These are phyloP conservation scores for Trichophyton benhamiae DNA, from an alignment of 2,329 filamentous ascomycete genomes.

Conservation along the genomic window DNA sequence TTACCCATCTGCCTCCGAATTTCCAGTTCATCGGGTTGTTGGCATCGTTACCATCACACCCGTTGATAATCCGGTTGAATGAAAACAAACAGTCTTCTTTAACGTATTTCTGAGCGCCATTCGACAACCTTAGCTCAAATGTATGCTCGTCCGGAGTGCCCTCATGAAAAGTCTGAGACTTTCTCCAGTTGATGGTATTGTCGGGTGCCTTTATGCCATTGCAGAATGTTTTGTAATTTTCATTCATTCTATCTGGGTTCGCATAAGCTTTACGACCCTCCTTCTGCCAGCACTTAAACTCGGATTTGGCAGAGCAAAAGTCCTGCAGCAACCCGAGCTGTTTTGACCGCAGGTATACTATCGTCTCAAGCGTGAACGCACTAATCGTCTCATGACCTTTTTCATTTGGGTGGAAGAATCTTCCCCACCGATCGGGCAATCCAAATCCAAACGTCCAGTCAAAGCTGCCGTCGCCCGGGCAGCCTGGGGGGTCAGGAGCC, in stretches of 20 bases:
- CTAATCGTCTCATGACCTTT: slow-evolving; percentile 15
- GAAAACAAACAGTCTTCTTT: slow-evolving; percentile 12
- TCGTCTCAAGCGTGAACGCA: slow-evolving; percentile 17
- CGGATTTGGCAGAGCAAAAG: slow-evolving; percentile 11
- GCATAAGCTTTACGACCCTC: slow-evolving; percentile 18
- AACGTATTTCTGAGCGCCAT: slow-evolving; percentile 6
- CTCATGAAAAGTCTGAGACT: slow-evolving; percentile 16
- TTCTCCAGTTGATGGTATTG: not conserved
- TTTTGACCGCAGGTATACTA: slow-evolving; percentile 16
- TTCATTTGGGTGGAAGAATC: slow-evolving; percentile 26
- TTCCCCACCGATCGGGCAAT: slow-evolving; percentile 22
- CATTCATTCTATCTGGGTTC: slow-evolving; percentile 15
- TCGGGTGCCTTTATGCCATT: slow-evolving; percentile 13
- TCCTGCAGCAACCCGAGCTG: slow-evolving; percentile 12
- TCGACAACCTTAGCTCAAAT: slow-evolving; percentile 14
- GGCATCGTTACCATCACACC: slow-evolving; percentile 18
- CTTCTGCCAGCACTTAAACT: slow-evolving; percentile 21
- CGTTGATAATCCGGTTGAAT: slow-evolving; percentile 18
- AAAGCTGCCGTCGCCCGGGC: slow-evolving; percentile 18
- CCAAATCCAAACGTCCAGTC: not conserved
- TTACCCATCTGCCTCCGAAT: slow-evolving; percentile 17
- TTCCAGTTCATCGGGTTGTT: slow-evolving; percentile 22
- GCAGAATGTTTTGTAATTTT: slow-evolving; percentile 22
- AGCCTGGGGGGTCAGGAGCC: slow-evolving; percentile 17
- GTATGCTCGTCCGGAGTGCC: slow-evolving; percentile 20